phyloP scores from a whole-genome alignment of 352 stramenopile species.

The Pythium rishiriense region DNA sequence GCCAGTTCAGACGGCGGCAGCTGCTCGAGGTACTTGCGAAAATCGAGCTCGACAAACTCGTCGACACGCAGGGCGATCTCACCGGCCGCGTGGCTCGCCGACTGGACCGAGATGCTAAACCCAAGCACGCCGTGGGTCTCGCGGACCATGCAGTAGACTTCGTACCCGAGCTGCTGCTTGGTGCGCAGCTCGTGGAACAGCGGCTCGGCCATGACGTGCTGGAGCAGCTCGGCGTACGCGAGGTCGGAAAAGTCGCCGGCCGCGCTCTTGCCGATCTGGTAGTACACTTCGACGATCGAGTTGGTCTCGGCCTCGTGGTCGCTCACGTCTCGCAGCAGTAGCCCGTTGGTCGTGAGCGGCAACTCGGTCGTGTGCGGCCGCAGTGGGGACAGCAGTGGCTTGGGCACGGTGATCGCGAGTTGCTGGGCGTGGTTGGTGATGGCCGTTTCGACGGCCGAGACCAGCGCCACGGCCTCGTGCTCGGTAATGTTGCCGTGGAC shows the following conservation, averaged over 20 bases:
- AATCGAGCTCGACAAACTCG: conserved; percentile 53
- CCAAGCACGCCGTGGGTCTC: conserved; percentile 78
- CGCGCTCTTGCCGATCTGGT: conserved; percentile 60
- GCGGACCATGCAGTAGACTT: conserved; percentile 71
- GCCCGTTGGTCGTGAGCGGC: conserved; percentile 50
- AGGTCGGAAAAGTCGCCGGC: conserved; percentile 37
- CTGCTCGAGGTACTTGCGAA: conserved; percentile 34
- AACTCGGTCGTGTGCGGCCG: conserved; percentile 51
- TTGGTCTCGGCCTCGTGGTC: conserved; percentile 74
- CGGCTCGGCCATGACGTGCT: conserved; percentile 79
- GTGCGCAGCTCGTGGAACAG: conserved; percentile 84
- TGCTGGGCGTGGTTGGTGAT: conserved; percentile 11
- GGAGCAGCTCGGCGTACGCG: conserved; percentile 69
- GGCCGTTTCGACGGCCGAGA: conserved; percentile 36
- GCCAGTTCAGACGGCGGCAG: conserved; percentile 35
- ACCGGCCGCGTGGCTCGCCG: conserved; percentile 54
- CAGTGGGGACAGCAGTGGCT: conserved; percentile 28
- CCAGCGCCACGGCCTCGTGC: conserved; percentile 34
- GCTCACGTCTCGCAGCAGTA: conserved; percentile 61
- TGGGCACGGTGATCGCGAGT: conserved; percentile 24
- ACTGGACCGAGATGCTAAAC: conserved; percentile 70
- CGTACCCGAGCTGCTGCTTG: conserved; percentile 81
- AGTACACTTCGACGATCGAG: conserved; percentile 82
- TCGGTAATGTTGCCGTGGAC: conserved; percentile 67
- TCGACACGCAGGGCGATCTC: conserved; percentile 67